Evolutionary conservation across 768 basidiomycete genomes (phyloP), one percentile per base, ranked within the genome.

Genomic region (Tylopilus intermedius): DNA sequence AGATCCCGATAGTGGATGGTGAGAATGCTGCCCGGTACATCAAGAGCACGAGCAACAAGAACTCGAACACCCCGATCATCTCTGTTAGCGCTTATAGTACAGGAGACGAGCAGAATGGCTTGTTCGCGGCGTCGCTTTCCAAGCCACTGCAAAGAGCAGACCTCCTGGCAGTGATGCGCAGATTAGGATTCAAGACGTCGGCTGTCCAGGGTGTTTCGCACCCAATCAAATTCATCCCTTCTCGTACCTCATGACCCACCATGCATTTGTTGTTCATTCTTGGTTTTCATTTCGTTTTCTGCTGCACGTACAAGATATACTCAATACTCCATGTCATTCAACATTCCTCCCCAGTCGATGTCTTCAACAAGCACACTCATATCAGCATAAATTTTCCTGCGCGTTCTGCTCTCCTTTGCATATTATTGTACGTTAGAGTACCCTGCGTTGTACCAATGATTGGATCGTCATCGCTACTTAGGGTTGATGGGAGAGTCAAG

Each of bases 1-100:
- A 7, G 27, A 10, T 26, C 50, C 37, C 18, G 8, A 67, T 67
- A 83, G 92, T 98, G 61, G 94, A 94, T 65, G 96, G 95, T 35
- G 95, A 98, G 71, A 87, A 90, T 59, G 96, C 96, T 32, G 94
- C 96, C 10, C 80, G 93, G 50, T 97, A 96, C 72, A 95, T 99
- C 76, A 93, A 93, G 75, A 93, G 86, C 60, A 97, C 94, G 15
- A 92, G 90, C 68, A 93, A 91, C 76, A 94, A 87, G 74, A 98
- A 98, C 63, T 84, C 88, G 47, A 85, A 80, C 60, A 94, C 93
- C 10, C 95, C 95, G 0, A 97, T 94, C 48, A 83, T 95, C 55
- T 88, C 91, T 49, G 84, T 95, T 47, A 94, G 90, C 65, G 91
- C 90, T 30, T 93, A 93, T 67, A 86, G 89, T 58, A 82, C 83